These are phyloP conservation scores for Fagus sylvatica DNA, from an alignment of 306 rosid genomes.

Conservation along the genomic window DNA sequence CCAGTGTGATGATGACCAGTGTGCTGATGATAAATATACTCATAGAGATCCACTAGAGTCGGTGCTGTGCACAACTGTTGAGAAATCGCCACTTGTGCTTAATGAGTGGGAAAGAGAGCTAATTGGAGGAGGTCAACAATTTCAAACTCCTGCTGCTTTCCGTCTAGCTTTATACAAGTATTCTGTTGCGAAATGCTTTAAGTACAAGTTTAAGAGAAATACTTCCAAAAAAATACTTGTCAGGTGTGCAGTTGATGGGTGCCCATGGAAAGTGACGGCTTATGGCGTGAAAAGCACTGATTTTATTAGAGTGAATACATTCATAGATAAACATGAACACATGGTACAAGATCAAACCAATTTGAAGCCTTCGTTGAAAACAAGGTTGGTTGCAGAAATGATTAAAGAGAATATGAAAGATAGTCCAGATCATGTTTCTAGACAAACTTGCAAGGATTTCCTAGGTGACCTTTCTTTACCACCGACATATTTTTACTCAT, in stretches of 20 bases:
- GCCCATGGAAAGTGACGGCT: conserved; percentile 13
- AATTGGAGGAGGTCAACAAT: neutral
- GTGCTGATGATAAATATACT: no score
- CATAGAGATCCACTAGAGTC: neutral
- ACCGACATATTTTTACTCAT: neutral
- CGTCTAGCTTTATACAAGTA: conserved; percentile 11
- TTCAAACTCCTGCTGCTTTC: neutral
- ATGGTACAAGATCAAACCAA: neutral
- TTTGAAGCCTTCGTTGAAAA: neutral
- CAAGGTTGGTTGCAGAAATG: neutral
- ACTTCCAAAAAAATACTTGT: neutral
- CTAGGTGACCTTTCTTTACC: neutral
- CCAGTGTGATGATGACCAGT: no score
- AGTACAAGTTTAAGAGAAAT: conserved; percentile 12
- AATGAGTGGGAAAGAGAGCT: neutral
- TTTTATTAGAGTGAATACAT: neutral
- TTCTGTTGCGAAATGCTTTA: neutral
- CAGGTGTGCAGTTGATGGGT: neutral
- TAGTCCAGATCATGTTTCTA: neutral
- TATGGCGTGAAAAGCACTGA: neutral
- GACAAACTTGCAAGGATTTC: neutral
- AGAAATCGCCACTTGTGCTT: neutral
- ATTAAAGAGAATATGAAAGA: neutral
- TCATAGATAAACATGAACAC: conserved; percentile 5
- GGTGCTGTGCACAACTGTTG: neutral